Evolutionary conservation across 2,329 filamentous ascomycete species (phyloP).

Genomic region (Neofusicoccum umdonicola): DNA sequence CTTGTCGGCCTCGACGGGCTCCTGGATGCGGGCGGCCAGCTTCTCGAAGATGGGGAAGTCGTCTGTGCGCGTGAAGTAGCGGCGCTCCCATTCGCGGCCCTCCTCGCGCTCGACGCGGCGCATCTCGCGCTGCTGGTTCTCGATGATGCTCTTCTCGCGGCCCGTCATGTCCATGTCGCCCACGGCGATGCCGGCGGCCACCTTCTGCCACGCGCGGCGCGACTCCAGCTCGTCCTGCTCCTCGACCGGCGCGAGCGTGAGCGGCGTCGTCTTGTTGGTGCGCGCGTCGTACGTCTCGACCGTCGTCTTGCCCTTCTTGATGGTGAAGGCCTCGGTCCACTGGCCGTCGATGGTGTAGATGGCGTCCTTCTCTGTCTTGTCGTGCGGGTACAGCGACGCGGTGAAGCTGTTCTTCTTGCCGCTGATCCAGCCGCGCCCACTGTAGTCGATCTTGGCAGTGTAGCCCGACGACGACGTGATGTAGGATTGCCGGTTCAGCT

Average conservation of each 20-base stretch:
- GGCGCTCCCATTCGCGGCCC: conserved; percentile 73
- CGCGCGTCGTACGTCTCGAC: conserved; percentile 49
- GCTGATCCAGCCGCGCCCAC: conserved; percentile 88
- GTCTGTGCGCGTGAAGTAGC: conserved; percentile 66
- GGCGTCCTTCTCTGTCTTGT: conserved; percentile 64
- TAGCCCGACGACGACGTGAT: conserved; percentile 86
- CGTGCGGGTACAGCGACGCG: conserved; percentile 69
- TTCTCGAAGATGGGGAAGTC: conserved; percentile 45
- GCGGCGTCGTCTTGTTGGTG: conserved; percentile 57
- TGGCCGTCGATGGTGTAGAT: conserved; percentile 83
- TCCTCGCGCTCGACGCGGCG: conserved; percentile 74
- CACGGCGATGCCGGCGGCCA: conserved; percentile 73
- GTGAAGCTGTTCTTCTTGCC: conserved; percentile 93
- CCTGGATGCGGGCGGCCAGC: conserved; percentile 45
- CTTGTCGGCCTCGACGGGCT: conserved; percentile 59
- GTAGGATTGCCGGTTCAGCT: conserved; percentile 80
- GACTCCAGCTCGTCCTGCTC: conserved; percentile 85
- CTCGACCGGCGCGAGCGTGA: conserved; percentile 70
- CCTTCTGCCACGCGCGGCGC: conserved; percentile 81
- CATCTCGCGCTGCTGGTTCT: conserved; percentile 78
- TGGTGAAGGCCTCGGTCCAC: conserved; percentile 81
- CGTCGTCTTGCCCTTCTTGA: conserved; percentile 55
- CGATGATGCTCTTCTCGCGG: conserved; percentile 81
- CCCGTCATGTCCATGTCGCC: conserved; percentile 82
- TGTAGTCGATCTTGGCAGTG: conserved; percentile 87